These are phyloP conservation scores for Pichia deserticola DNA, from an alignment of 805 yeast species.

Conservation along the genomic window DNA sequence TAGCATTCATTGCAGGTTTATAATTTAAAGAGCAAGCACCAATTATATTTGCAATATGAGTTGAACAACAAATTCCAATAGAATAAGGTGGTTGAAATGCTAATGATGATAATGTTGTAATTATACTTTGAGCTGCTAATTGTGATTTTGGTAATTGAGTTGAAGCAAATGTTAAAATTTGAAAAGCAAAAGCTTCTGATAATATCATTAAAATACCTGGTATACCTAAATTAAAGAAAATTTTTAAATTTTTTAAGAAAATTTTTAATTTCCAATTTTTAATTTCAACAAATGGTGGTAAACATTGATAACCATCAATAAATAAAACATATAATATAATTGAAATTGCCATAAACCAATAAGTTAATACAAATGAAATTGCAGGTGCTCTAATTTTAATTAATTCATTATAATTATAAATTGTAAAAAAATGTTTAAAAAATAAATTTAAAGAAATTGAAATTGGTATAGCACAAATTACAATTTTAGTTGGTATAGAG, in stretches of 20 bases:
- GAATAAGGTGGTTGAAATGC: slow-evolving; percentile 48
- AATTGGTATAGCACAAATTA: slow-evolving; percentile 60
- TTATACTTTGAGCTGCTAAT: slow-evolving; percentile 47
- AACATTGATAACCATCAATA: slow-evolving; percentile 60
- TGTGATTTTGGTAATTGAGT: slow-evolving; percentile 40
- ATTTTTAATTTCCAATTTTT: slow-evolving; percentile 27
- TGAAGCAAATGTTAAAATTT: slow-evolving; percentile 43
- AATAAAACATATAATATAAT: slow-evolving; percentile 45
- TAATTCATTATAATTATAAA: slow-evolving; percentile 39
- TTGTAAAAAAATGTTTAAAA: slow-evolving; percentile 55
- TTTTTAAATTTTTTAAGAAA: slow-evolving; percentile 2
- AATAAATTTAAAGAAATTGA: slow-evolving; percentile 52
- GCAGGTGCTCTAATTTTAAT: slow-evolving; percentile 38
- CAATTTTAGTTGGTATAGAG: slow-evolving; percentile 65
- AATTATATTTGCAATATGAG: slow-evolving; percentile 46
- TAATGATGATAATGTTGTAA: slow-evolving; percentile 41
- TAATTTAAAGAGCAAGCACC: slow-evolving; percentile 37
- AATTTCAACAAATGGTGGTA: slow-evolving; percentile 31
- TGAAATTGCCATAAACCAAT: slow-evolving; percentile 58
- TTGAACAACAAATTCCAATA: slow-evolving; percentile 42
- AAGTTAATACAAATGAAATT: slow-evolving; percentile 55
- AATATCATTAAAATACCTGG: slow-evolving; percentile 51
- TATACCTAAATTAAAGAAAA: slow-evolving; percentile 38
- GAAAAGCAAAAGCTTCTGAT: slow-evolving; percentile 51
- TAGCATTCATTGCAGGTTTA: slow-evolving; percentile 32